phyloP scores from a whole-genome alignment of 2,329 filamentous ascomycete genomes.

The Pseudocercospora pini-densiflorae region DNA sequence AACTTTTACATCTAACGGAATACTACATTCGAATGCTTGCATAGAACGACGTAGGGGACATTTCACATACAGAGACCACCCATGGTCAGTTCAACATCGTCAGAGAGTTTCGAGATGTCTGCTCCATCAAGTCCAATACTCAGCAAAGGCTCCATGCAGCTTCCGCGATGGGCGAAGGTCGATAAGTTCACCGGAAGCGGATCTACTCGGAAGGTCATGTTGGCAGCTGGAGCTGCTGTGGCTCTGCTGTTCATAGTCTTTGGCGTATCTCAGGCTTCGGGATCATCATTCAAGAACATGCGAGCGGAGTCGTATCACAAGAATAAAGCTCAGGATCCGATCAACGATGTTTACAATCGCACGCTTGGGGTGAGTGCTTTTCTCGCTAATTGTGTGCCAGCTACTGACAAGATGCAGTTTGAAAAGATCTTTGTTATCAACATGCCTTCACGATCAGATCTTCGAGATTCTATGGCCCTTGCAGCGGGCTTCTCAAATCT shows the following conservation, averaged over 20 bases:
- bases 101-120: not conserved
- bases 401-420: constrained; percentile 45
- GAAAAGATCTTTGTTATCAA: constrained; percentile 59
- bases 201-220: constrained; percentile 3
- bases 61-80: not conserved
- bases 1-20: not conserved
- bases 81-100: not conserved
- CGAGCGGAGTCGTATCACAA: not conserved
- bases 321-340: not conserved
- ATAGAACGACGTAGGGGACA: not conserved
- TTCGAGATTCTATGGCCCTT: constrained; percentile 56
- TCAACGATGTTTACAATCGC: constrained; percentile 20
- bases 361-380: constrained; percentile 24
- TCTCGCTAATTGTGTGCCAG: not conserved
- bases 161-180: constrained; percentile 6
- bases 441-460: constrained; percentile 56
- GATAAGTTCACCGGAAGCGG: constrained; percentile 2
- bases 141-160: not conserved
- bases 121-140: not conserved
- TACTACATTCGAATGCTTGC: not conserved
- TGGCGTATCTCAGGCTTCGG: not conserved
- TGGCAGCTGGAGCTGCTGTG: not conserved
- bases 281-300: not conserved
- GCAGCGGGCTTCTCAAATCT: constrained; percentile 54
- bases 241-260: constrained; percentile 3